These are phyloP conservation scores for Nemania sp. DNA, from an alignment of 2,329 filamentous ascomycete species.

Conservation along the genomic window DNA sequence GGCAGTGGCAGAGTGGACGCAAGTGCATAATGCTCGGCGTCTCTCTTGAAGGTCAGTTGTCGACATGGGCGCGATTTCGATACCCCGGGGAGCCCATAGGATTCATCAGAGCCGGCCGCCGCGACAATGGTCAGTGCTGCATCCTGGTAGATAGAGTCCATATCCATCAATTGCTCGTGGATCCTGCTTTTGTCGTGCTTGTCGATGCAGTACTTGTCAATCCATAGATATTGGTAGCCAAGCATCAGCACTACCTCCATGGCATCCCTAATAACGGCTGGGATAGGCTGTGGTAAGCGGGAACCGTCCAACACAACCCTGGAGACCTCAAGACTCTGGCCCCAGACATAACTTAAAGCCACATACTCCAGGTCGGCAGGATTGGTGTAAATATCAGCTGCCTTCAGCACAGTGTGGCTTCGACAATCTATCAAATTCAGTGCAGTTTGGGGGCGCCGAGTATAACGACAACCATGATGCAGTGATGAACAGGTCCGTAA, in stretches of 20 bases:
- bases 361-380: too few relatives aligned
- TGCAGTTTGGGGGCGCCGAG: background rate
- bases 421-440: constrained; percentile 9
- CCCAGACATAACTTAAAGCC: constrained; percentile 12
- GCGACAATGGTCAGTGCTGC: constrained; percentile 22
- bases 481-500: background rate
- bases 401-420: background rate
- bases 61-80: background rate
- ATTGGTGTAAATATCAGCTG: background rate
- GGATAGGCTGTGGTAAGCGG: background rate
- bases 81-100: constrained; percentile 19
- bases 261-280: constrained; percentile 15
- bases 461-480: background rate
- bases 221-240: constrained; percentile 20
- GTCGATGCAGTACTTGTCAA: constrained; percentile 24
- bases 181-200: constrained; percentile 4
- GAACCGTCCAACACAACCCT: background rate
- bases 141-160: constrained; percentile 22
- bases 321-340: background rate
- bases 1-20: constrained; percentile 14
- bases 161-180: constrained; percentile 23
- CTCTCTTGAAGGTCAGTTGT: background rate
- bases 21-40: constrained; percentile 5
- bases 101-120: constrained; percentile 15
- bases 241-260: constrained; percentile 8